phyloP scores from a whole-genome alignment of 345 rosid species.

The Lepidium sativum region DNA sequence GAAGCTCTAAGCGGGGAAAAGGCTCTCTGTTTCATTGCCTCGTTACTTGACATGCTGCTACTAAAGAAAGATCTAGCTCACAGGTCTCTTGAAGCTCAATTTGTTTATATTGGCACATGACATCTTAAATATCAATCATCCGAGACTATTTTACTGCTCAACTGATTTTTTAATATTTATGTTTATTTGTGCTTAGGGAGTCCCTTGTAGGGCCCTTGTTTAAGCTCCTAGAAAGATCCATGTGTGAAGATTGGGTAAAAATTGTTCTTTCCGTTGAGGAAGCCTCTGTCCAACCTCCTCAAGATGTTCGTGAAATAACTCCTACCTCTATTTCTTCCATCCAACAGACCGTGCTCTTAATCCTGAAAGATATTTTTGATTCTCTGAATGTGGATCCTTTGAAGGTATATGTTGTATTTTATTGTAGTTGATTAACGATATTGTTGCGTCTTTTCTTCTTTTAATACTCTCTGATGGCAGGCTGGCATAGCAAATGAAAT shows the following conservation, averaged over 20 bases:
- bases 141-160: constrained; percentile 3
- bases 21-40: constrained; percentile 42
- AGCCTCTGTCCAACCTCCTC: constrained; percentile 31
- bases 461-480: constrained; percentile 35
- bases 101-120: constrained; percentile 2
- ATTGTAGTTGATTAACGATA: constrained; percentile 1
- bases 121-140: not conserved
- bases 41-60: constrained; percentile 68
- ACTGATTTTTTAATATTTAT: not conserved
- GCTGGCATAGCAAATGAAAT: constrained; percentile 38
- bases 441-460: constrained; percentile 5
- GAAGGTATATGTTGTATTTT: constrained; percentile 41
- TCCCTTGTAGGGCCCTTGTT: constrained; percentile 62
- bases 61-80: constrained; percentile 64
- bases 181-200: constrained; percentile 39
- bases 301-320: constrained; percentile 30
- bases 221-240: constrained; percentile 51
- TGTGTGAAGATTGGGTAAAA: constrained; percentile 41
- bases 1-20: constrained; percentile 36
- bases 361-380: constrained; percentile 58
- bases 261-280: constrained; percentile 27
- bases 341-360: constrained; percentile 56
- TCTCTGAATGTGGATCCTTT: constrained; percentile 31
- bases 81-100: constrained; percentile 42
- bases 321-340: constrained; percentile 31